A percentile compares a stretch with the other conserved stretches of the same genome.
Evolutionary conservation across 1,284 basidiomycete genomes (phyloP).

Genomic region (Marasmius oreades): DNA sequence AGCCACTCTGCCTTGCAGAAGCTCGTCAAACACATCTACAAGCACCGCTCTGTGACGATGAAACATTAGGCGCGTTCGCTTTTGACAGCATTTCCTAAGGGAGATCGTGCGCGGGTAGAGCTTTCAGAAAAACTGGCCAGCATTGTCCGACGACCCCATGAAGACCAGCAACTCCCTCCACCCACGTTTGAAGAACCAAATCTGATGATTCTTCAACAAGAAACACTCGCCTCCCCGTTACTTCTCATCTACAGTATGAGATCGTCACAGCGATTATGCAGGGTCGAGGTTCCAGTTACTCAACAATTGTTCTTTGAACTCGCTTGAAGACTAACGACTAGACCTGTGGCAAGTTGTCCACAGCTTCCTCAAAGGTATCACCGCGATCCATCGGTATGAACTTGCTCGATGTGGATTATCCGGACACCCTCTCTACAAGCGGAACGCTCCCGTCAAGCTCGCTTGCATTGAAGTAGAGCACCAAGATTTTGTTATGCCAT

Average conservation of each 20-base stretch:
- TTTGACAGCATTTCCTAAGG: background rate
- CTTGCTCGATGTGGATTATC: background rate
- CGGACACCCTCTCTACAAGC: background rate
- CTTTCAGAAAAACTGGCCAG: background rate
- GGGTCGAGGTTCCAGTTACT: background rate
- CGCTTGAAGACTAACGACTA: background rate
- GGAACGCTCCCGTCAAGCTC: background rate
- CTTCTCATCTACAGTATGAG: background rate
- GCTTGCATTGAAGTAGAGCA: background rate
- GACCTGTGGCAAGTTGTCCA: background rate
- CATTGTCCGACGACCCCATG: background rate
- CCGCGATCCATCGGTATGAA: background rate
- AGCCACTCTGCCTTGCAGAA: background rate
- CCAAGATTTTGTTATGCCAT: background rate
- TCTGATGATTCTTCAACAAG: background rate
- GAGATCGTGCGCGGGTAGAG: background rate
- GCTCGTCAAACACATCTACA: background rate
- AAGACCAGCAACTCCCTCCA: background rate
- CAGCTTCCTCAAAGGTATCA: background rate
- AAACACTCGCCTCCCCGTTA: background rate
- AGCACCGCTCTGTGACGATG: background rate
- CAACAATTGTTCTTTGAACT: background rate
- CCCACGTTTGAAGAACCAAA: background rate
- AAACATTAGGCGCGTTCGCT: background rate
- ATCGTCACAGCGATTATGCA: background rate